A percentile compares a stretch with the other conserved stretches of the same genome.
These are phyloP conservation scores for Xylariaceae sp. DNA, from an alignment of 2,329 filamentous ascomycete species.

Conservation along the genomic window DNA sequence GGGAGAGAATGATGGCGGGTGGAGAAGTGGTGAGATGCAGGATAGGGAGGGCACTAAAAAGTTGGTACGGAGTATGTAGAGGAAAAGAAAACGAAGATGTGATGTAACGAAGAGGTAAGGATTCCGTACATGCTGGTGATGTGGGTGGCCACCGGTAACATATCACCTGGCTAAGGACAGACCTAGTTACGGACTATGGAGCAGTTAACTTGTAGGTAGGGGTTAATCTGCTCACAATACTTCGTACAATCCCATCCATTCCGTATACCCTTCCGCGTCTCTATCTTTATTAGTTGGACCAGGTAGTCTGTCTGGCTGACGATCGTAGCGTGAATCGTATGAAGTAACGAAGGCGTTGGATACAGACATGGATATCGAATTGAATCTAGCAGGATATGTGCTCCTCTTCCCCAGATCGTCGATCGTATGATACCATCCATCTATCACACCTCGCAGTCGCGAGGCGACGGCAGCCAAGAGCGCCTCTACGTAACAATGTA, in stretches of 20 bases:
- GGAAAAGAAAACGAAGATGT: neutral
- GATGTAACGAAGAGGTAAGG: neutral
- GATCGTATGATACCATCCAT: neutral
- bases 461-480: neutral
- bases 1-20: neutral
- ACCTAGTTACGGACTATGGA: neutral
- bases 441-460: neutral
- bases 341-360: conserved; percentile 14
- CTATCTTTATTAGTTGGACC: neutral
- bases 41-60: neutral
- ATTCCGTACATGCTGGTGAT: neutral
- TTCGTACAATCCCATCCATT: neutral
- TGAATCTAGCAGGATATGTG: conserved; percentile 2
- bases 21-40: neutral
- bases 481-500: neutral
- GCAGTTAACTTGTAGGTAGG: too few relatives aligned
- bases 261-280: neutral
- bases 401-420: neutral
- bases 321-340: conserved; percentile 9
- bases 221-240: too few relatives aligned
- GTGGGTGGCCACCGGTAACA: neutral
- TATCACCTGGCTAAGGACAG: neutral
- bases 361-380: conserved; percentile 3
- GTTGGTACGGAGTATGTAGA: neutral
- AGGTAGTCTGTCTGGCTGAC: neutral